Evolutionary conservation across 345 rosid genomes (phyloP), one percentile per base, ranked within the genome.

Genomic region (Hibiscus syriacus): DNA sequence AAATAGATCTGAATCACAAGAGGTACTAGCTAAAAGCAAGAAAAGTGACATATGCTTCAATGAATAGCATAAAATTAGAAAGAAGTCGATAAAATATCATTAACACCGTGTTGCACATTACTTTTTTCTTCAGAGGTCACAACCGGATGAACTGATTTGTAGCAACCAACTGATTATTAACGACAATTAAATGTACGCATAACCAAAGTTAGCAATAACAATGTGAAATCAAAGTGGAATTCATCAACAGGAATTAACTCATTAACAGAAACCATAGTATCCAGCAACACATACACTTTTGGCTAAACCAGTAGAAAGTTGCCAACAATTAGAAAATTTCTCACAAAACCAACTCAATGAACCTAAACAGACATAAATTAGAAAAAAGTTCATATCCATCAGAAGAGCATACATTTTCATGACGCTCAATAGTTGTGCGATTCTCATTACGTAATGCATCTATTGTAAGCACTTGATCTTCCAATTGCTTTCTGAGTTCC

Each of bases 401-500:
- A 66, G 49, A 73, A 26, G 45, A 74, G 62, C 80, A 67, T 83
- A 94, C 99, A 70, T 73, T 85, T 65, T 85, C 91, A 80, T 84
- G 89, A 66, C 41, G 82, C 71, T 86, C 96, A 60, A 74, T 66
- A 29, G 78, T 70, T 59, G 85, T 71, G 43, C 87, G 92, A 69
- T 83, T 84, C 77, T 94, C 85, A 56, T 71, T 84, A 69, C 72
- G 92, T 72, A 89, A 75, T 60, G 80, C 75, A 75, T 94, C 92
- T 66, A 94, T 82, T 57, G 79, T 79, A 78, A 81, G 77, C 70
- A 89, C 97, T 63, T 86, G 96, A 53, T 80, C 76, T 86, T 94
- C 99, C 77, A 91, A 77, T 67, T 91, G 96, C 83, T 85, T 86
- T 81, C 97, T 91, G 64, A 94, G 70, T 71, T 91, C 99, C 97